phyloP scores from a whole-genome alignment of 192 early-diverging fungal genomes.

The Entophlyctis luteolus region DNA sequence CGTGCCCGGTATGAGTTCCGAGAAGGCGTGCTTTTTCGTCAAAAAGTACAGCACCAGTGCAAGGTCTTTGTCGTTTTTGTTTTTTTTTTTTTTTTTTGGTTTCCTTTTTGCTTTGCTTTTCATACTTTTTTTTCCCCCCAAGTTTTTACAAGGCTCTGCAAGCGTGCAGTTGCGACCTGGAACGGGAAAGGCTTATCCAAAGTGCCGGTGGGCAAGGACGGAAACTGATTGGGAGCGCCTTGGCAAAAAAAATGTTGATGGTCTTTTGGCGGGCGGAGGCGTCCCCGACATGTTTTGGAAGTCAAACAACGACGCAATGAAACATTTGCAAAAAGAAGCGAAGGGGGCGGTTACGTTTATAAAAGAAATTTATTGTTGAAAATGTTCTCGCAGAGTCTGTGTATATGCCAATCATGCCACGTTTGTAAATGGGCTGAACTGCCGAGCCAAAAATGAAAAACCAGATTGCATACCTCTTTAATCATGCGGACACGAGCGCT shows the following conservation, averaged over 20 bases:
- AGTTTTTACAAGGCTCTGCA: slow-evolving; percentile 36
- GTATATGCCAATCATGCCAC: too few relatives aligned
- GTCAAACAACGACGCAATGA: too few relatives aligned
- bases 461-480: slow-evolving; percentile 28
- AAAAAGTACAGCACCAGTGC: slow-evolving; percentile 66
- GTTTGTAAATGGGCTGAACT: too few relatives aligned
- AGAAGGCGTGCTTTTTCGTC: slow-evolving; percentile 78
- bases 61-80: slow-evolving; percentile 30
- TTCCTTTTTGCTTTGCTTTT: not conserved
- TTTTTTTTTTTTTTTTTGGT: not conserved
- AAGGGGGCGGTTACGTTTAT: too few relatives aligned
- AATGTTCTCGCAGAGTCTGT: not conserved
- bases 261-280: slow-evolving; percentile 24
- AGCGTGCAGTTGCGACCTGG: slow-evolving; percentile 33
- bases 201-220: slow-evolving; percentile 31
- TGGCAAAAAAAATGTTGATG: slow-evolving; percentile 35
- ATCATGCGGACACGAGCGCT: slow-evolving; percentile 45
- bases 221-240: slow-evolving; percentile 32
- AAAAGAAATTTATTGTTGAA: not conserved
- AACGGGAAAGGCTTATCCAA: slow-evolving; percentile 49
- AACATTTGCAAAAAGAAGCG: too few relatives aligned
- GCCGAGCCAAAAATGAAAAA: not conserved
- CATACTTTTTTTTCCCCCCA: not conserved
- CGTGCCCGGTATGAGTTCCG: slow-evolving; percentile 73
- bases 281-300: slow-evolving; percentile 27